These are phyloP conservation scores for Chernovozyma aurita DNA, from an alignment of 1,139 yeast species.

Conservation along the genomic window DNA sequence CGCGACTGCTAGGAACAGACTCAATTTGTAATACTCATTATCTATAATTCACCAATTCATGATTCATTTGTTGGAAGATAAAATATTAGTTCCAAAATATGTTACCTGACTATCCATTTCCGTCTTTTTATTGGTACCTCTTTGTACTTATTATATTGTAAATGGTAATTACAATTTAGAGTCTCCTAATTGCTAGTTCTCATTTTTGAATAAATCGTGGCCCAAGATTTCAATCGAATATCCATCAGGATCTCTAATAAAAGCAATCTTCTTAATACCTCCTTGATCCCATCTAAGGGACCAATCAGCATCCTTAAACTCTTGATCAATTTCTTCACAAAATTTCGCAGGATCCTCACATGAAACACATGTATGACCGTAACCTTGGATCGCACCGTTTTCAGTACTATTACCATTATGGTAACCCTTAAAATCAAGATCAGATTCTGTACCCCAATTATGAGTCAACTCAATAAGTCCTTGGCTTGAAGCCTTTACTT, in stretches of 20 bases:
- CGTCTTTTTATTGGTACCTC: too few species aligned
- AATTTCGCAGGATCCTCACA: conserved; percentile 59
- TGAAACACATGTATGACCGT: conserved; percentile 81
- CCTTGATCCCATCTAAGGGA: conserved; percentile 56
- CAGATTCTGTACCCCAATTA: conserved; percentile 91
- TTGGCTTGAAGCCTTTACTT: conserved; percentile 43
- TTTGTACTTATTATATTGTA: too few species aligned
- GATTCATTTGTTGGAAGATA: too few species aligned
- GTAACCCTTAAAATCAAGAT: conserved; percentile 63
- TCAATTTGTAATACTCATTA: too few species aligned
- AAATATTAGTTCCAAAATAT: too few species aligned
- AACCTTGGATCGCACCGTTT: conserved; percentile 67
- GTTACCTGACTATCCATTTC: too few species aligned
- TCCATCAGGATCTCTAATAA: conserved; percentile 88
- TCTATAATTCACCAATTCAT: too few species aligned
- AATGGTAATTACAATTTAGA: background rate
- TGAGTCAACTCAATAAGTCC: conserved; percentile 85
- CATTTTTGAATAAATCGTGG: conserved; percentile 15
- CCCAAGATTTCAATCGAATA: conserved; percentile 71
- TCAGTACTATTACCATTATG: conserved; percentile 72
- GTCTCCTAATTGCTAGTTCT: background rate
- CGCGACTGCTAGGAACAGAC: too few species aligned
- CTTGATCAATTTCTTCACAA: conserved; percentile 46
- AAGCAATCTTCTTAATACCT: conserved; percentile 56
- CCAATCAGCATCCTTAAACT: conserved; percentile 34